These are phyloP conservation scores for Thermochaetoides dissita DNA, from an alignment of 2,329 filamentous ascomycete genomes.

Conservation along the genomic window DNA sequence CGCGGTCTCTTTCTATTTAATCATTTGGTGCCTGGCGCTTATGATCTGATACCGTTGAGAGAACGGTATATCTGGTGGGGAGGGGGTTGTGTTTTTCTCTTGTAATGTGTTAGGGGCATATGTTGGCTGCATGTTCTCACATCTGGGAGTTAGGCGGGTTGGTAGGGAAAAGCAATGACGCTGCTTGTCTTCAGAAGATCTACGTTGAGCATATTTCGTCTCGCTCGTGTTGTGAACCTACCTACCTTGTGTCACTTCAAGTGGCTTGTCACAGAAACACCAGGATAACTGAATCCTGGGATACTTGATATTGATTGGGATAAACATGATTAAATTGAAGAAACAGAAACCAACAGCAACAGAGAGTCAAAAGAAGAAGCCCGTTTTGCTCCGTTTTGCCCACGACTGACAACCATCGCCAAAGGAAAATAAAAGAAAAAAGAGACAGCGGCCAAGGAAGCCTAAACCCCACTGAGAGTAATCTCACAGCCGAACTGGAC, in stretches of 20 bases:
- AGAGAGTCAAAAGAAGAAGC: background rate
- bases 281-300: background rate
- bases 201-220: background rate
- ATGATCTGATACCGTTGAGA: conserved; percentile 1
- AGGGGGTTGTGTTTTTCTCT: background rate
- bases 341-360: background rate
- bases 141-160: conserved; percentile 1
- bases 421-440: background rate
- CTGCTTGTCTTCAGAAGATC: too few relatives aligned
- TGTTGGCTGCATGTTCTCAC: background rate
- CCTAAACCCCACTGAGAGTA: too few relatives aligned
- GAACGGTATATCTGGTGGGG: background rate
- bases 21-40: conserved; percentile 2
- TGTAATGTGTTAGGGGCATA: background rate
- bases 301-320: too few relatives aligned
- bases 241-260: background rate
- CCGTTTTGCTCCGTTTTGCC: background rate
- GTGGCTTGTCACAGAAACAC: background rate
- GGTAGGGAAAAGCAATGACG: conserved; percentile 5
- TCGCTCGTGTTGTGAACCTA: too few relatives aligned
- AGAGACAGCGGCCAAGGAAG: too few relatives aligned
- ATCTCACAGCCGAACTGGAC: too few relatives aligned
- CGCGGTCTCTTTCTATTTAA: conserved; percentile 1
- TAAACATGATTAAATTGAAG: background rate
- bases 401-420: background rate